Base-by-base conservation (phyloP, 176 grass and related monocot species). In the Eleusine coracana region DNA sequence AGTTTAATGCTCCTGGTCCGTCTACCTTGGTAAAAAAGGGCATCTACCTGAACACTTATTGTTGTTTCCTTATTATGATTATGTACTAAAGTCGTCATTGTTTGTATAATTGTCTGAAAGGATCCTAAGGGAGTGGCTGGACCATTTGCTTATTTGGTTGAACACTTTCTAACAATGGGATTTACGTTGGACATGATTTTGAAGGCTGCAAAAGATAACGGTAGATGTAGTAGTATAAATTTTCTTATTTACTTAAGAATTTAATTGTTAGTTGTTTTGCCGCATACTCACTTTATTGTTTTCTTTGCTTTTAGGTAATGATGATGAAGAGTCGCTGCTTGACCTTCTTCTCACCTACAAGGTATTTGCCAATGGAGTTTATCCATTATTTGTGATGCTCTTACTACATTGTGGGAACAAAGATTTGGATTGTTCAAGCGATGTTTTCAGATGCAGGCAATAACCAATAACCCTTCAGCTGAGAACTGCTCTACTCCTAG, bases 331-430 rank as follows among this genome's bases (percentile, higher is more conserved):
- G 29, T 78, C 92, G 62, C 76, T 97, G 61, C 15, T 97, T 18
- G 84, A 94, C 39, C 82, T 88, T 71, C 84, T 97, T 17, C 90
- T 97, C 38, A 97, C 90, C 21, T 88, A 92, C 77, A 45, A 83
- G 77, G 95, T 94, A 73, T 70, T 65, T 14, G 15, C 27, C 42
- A 10, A 21, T 64, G 36, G 72, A 21, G 14, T 70, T 27, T 84
- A 51, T 71, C 37, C 10, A 68, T 88, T 64, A 79, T 49, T 10
- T 59, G 23, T 59, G 21, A 23, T 59, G 20, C 56, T 23, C 3
- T 56, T 56, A 10, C 39, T 75, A 29, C 56, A 65, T 73, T 31
- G 36, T 54, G 28, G 12, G 16, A 64, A 76, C 61, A 45, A 74
- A 9, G 21, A 36, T 66, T 39, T 77, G 8, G 41, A 77, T 62